A percentile compares a stretch with the other conserved stretches of the same genome.
phyloP scores from a whole-genome alignment of 495 filamentous ascomycete genomes.

The Penicillium canescens region DNA sequence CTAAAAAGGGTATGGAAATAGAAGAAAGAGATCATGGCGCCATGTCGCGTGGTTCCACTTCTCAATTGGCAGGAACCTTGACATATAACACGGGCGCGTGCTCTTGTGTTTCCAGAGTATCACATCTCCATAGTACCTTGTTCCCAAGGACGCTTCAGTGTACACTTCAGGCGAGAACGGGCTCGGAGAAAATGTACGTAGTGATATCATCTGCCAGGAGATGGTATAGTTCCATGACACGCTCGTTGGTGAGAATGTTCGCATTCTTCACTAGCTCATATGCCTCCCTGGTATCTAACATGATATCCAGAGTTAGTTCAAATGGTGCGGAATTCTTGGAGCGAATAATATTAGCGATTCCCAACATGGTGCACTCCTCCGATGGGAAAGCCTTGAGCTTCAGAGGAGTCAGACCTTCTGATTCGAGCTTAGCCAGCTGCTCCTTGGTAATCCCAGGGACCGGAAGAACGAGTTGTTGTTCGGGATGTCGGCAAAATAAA shows the following conservation, averaged over 20 bases:
- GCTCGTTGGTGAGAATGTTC: constrained; percentile 26
- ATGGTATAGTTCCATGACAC: constrained; percentile 32
- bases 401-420: background rate
- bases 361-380: constrained; percentile 13
- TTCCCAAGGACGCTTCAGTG: constrained; percentile 30
- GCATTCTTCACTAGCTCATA: constrained; percentile 37
- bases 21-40: too few species aligned
- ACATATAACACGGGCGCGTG: constrained; percentile 5
- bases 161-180: constrained; percentile 44
- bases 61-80: too few species aligned
- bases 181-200: constrained; percentile 43
- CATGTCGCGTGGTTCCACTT: too few species aligned
- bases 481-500: background rate
- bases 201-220: constrained; percentile 35
- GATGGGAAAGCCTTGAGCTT: constrained; percentile 1
- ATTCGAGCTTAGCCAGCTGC: background rate
- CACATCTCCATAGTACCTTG: constrained; percentile 8
- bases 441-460: background rate
- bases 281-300: constrained; percentile 36
- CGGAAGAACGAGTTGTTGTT: background rate
- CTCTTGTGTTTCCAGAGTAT: constrained; percentile 11
- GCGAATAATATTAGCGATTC: constrained; percentile 45
- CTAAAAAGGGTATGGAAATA: too few species aligned
- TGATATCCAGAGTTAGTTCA: constrained; percentile 52
- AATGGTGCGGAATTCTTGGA: constrained; percentile 54